Conservation (phyloP, 1,284 basidiomycete genomes). For the Cutaneotrichosporon sp. region DNA sequence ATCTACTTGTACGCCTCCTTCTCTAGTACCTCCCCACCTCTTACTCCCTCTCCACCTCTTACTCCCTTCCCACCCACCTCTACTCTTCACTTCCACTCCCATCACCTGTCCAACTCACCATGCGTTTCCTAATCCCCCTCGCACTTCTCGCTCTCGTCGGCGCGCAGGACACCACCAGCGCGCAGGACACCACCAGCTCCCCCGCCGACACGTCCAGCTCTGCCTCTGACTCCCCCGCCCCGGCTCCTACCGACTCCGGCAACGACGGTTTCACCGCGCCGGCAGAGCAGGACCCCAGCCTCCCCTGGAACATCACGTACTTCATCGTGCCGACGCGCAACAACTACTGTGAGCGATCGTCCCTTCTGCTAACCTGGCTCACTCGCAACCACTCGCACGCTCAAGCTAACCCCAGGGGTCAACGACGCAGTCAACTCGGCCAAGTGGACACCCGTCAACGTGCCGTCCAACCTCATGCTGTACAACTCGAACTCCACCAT, state of each 20-base stretch:
- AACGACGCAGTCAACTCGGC: conserved; percentile 24
- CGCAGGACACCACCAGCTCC: conserved; percentile 4
- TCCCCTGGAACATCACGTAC: conserved; percentile 16
- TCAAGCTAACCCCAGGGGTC: conserved; percentile 17
- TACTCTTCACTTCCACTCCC: neutral
- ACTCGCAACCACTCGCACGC: too few species aligned
- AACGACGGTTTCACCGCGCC: neutral
- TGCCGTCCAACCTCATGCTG: conserved; percentile 21
- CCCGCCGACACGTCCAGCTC: conserved; percentile 1
- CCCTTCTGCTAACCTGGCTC: neutral
- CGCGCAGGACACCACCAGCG: conserved; percentile 9
- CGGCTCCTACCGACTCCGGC: neutral
- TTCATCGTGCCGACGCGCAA: conserved; percentile 19
- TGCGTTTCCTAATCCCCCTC: conserved; percentile 9
- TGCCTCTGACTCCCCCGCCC: neutral
- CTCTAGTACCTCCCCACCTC: too few species aligned
- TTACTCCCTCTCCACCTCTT: too few species aligned
- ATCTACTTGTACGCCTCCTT: too few species aligned
- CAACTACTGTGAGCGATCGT: conserved; percentile 18
- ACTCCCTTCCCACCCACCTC: neutral
- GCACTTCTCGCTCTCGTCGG: conserved; percentile 18
- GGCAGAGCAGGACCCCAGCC: neutral
- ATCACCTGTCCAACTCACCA: neutral
- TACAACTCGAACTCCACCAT: conserved; percentile 18
- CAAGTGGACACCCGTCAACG: conserved; percentile 19